A percentile compares a stretch with the other conserved stretches of the same genome.
These are phyloP conservation scores for Solanum chacoense DNA, from an alignment of 305 asterid species.

Conservation along the genomic window DNA sequence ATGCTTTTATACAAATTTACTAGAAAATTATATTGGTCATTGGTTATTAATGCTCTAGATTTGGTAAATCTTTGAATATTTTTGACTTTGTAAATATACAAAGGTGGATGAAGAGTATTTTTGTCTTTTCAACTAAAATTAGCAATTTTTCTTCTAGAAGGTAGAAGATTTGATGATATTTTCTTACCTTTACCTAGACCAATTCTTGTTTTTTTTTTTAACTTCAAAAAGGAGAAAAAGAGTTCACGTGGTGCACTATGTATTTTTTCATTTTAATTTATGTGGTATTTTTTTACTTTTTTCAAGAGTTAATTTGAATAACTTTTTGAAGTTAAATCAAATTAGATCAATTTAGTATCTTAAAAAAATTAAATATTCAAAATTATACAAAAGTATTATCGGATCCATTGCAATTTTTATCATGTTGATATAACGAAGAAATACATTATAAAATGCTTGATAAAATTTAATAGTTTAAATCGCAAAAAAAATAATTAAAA, in stretches of 20 bases:
- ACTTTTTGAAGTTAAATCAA: too few relatives aligned
- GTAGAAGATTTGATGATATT: neutral
- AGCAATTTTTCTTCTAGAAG: neutral
- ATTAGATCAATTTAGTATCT: too few relatives aligned
- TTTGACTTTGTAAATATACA: neutral
- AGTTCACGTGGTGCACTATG: neutral
- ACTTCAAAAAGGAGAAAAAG: neutral
- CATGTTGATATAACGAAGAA: too few relatives aligned
- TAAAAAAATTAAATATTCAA: too few relatives aligned
- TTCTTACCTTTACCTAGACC: neutral
- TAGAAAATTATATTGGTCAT: neutral
- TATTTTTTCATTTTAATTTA: neutral
- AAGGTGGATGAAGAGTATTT: neutral
- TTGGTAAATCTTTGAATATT: neutral
- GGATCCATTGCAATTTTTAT: too few relatives aligned
- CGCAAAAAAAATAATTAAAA: too few relatives aligned
- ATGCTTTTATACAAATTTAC: neutral
- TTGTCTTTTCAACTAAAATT: neutral
- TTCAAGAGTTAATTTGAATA: neutral
- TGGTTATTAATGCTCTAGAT: neutral
- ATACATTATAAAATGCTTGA: neutral
- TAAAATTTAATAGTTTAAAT: too few relatives aligned
- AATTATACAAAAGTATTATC: neutral
- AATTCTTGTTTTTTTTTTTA: neutral
- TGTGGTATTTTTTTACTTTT: too few relatives aligned